These are phyloP conservation scores for Gyrodon lividus DNA, from an alignment of 768 basidiomycete species.

Conservation along the genomic window DNA sequence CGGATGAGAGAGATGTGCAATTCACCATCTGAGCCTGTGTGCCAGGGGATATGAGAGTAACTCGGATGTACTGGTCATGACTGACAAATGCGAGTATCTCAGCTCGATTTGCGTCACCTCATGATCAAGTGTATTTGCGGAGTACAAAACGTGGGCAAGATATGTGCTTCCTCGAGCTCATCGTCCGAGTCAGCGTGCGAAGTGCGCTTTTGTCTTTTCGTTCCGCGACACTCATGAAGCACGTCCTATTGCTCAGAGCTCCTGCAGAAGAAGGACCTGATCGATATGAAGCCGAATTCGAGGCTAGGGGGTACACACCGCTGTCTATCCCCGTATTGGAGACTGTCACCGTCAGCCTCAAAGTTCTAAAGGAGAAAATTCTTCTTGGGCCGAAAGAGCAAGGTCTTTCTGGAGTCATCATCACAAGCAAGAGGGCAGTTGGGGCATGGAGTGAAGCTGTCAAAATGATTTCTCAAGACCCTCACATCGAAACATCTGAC, in stretches of 20 bases:
- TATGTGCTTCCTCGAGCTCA: no score
- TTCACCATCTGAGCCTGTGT: constrained; percentile 16
- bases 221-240: constrained; percentile 15
- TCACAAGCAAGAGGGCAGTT: constrained; percentile 77
- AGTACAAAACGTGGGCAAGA: no score
- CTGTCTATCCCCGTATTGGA: constrained; percentile 72
- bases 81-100: no score
- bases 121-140: no score
- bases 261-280: constrained; percentile 41
- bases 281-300: constrained; percentile 56
- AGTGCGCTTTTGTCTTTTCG: no score
- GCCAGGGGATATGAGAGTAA: no score
- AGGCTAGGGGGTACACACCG: constrained; percentile 46
- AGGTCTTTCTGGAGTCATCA: constrained; percentile 56
- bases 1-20: constrained; percentile 14
- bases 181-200: no score
- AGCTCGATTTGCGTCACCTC: no score
- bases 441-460: constrained; percentile 63
- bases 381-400: constrained; percentile 33
- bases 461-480: constrained; percentile 14
- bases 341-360: constrained; percentile 54
- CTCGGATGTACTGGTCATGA: no score
- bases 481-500: not conserved
- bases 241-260: constrained; percentile 44
- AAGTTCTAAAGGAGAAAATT: constrained; percentile 44